Percentiles rank a stretch among this genome's conserved stretches.
These are phyloP conservation scores for Rosa rugosa DNA, from an alignment of 306 rosid species.

Conservation along the genomic window DNA sequence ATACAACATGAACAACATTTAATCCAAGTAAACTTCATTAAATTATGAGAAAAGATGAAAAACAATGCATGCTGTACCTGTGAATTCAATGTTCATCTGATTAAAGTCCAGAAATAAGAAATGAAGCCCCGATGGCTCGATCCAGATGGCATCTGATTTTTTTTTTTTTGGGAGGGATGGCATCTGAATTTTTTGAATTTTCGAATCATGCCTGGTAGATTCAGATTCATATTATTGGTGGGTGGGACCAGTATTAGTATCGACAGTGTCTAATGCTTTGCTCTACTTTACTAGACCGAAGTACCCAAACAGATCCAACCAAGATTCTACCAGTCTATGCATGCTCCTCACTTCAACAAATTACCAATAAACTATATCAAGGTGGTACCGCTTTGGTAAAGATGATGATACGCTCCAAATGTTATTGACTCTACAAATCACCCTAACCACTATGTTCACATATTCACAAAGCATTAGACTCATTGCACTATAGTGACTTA, in stretches of 20 bases:
- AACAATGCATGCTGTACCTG: not conserved
- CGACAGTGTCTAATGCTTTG: not conserved
- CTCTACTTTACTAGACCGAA: slow-evolving; percentile 5
- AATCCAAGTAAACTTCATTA: not conserved
- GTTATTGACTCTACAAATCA: not conserved
- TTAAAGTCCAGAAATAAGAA: not conserved
- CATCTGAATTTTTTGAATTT: not conserved
- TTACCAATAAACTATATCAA: not conserved
- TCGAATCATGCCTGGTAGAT: not conserved
- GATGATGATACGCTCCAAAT: not conserved
- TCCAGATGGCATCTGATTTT: not conserved
- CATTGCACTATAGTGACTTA: too few relatives aligned
- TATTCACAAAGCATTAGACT: too few relatives aligned
- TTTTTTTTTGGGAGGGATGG: not conserved
- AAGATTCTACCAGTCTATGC: not conserved
- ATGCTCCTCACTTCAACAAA: not conserved
- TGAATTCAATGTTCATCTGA: not conserved
- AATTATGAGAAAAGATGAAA: not conserved
- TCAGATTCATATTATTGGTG: not conserved
- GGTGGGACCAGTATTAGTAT: not conserved
- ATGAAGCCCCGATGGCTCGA: not conserved
- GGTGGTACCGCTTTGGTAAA: not conserved
- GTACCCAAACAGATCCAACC: slow-evolving; percentile 1
- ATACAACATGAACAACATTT: not conserved
- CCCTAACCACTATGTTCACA: too few relatives aligned